These are phyloP conservation scores for Mercurialis annua DNA, from an alignment of 345 rosid species.

Conservation along the genomic window DNA sequence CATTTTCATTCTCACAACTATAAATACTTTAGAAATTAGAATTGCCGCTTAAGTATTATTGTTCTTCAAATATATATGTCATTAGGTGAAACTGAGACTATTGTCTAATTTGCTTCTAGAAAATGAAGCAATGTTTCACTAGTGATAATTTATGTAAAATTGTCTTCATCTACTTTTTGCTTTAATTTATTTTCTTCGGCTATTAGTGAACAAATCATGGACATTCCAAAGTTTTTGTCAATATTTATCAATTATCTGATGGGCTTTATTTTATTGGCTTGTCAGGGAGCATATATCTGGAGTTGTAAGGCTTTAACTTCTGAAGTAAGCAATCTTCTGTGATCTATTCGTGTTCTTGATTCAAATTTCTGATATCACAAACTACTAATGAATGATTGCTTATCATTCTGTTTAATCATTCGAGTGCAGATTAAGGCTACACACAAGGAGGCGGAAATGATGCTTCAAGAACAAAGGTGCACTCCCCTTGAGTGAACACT, in stretches of 20 bases:
- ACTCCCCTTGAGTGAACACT: conserved; percentile 7
- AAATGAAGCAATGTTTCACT: background rate
- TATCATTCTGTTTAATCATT: background rate
- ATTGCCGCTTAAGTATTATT: background rate
- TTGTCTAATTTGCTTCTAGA: background rate
- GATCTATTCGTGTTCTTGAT: background rate
- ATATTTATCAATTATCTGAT: conserved; percentile 16
- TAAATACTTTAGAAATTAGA: background rate
- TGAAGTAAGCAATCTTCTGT: conserved; percentile 51
- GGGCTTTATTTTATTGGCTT: conserved; percentile 8
- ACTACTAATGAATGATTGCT: background rate
- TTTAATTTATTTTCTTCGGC: background rate
- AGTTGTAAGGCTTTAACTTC: conserved; percentile 84
- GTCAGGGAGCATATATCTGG: conserved; percentile 94
- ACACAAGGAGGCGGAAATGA: conserved; percentile 66
- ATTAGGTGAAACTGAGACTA: background rate
- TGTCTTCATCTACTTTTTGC: background rate
- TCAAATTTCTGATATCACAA: background rate
- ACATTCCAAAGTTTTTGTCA: background rate
- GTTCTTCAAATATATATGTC: background rate
- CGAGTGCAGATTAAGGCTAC: conserved; percentile 61
- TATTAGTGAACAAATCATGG: background rate
- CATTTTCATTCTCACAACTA: background rate
- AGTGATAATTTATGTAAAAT: background rate
- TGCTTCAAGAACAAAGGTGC: conserved; percentile 80